These are phyloP conservation scores for Talaromyces sp. DNA, from an alignment of 2,329 filamentous ascomycete species.

Conservation along the genomic window DNA sequence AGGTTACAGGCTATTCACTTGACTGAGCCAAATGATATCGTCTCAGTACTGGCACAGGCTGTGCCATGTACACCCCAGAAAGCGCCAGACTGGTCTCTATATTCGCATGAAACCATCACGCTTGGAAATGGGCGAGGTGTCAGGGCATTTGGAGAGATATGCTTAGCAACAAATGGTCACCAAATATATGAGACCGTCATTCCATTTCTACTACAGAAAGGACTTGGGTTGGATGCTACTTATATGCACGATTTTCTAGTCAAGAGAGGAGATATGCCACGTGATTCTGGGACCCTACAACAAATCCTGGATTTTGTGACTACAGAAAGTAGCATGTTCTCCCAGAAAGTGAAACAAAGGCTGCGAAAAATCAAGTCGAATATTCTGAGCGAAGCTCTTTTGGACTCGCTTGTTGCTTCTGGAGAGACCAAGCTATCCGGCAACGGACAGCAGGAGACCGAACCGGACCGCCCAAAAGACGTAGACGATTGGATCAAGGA, in stretches of 20 bases:
- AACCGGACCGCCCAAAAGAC: not conserved
- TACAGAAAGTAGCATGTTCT: constrained; percentile 29
- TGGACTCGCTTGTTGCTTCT: not conserved
- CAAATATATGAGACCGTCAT: constrained; percentile 47
- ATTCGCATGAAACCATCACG: constrained; percentile 15
- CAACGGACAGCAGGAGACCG: not conserved
- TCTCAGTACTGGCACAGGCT: constrained; percentile 29
- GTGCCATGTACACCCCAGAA: constrained; percentile 24
- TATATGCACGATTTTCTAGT: constrained; percentile 48
- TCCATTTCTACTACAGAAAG: constrained; percentile 36
- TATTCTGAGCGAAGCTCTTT: not conserved
- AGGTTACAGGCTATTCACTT: constrained; percentile 36
- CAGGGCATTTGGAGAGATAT: constrained; percentile 42
- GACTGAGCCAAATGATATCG: constrained; percentile 28
- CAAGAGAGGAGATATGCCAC: constrained; percentile 42
- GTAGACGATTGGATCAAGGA: constrained; percentile 22
- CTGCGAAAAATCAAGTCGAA: constrained; percentile 11
- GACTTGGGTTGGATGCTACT: constrained; percentile 39
- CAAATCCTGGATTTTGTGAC: constrained; percentile 41
- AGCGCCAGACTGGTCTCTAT: constrained; percentile 21
- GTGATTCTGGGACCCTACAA: constrained; percentile 34
- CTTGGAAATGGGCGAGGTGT: constrained; percentile 26
- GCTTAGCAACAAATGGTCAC: constrained; percentile 35
- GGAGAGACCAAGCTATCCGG: not conserved
- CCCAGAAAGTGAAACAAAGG: constrained; percentile 13